A percentile compares a stretch with the other conserved stretches of the same genome.
Conservation (phyloP, 2,329 filamentous ascomycete genomes). For the Colletotrichum orbiculare region DNA sequence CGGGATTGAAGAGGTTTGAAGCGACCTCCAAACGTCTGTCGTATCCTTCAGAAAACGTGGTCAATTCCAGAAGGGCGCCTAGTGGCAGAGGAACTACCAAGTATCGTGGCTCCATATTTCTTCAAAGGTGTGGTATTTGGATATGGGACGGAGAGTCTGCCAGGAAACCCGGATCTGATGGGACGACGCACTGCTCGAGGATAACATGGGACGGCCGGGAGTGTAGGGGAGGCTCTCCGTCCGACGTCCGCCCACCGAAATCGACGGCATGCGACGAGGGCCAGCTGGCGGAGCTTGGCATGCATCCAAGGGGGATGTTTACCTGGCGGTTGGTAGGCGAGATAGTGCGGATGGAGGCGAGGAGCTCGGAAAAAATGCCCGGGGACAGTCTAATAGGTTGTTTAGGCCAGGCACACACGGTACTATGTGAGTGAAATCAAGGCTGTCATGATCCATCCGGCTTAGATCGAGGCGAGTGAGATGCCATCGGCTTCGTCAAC, state of each 20-base stretch:
- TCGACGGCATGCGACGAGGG: not conserved
- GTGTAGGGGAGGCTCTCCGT: constrained; percentile 17
- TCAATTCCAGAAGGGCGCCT: no score
- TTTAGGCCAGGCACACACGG: not conserved
- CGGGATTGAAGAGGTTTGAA: constrained; percentile 18
- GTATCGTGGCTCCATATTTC: no score
- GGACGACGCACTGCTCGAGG: no score
- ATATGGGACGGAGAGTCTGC: no score
- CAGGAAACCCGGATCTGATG: no score
- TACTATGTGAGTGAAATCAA: not conserved
- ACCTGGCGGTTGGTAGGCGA: constrained; percentile 19
- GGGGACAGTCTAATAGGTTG: not conserved
- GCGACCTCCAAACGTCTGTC: no score
- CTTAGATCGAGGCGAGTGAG: not conserved
- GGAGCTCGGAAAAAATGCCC: constrained; percentile 23
- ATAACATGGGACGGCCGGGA: constrained; percentile 19
- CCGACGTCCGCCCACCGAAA: constrained; percentile 20
- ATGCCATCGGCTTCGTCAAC: no score
- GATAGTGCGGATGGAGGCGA: no score
- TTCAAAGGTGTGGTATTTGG: no score
- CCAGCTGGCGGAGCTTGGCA: constrained; percentile 1
- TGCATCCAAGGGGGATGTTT: constrained; percentile 4
- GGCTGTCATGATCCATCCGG: not conserved
- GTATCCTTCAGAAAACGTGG: no score
- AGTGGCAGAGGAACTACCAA: no score